Evolutionary conservation across 1,284 basidiomycete species (phyloP), one percentile per base, ranked within the genome.

Genomic region (Cutaneotrichosporon dermatis): DNA sequence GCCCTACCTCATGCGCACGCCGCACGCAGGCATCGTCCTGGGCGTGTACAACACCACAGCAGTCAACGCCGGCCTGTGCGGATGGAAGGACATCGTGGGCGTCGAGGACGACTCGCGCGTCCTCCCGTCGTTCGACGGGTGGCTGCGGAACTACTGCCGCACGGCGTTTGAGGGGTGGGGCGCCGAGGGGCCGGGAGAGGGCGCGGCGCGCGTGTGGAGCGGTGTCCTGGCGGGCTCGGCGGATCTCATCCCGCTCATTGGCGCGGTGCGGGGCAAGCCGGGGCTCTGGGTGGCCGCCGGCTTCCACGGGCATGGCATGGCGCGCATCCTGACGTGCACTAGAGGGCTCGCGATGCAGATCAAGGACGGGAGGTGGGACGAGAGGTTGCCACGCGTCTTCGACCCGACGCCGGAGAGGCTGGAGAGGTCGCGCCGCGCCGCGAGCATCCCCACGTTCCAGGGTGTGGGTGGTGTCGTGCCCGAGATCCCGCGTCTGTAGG

Each of bases 191-290:
- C 50, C 60, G 1, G 67, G 67, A 6, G 71, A 70, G 54, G 71
- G 71, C 1, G 51, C 60, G 2, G 58, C 60, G 1, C 48, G 65
- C 12, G 49, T 66, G 8, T 72, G 71, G 71, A 59, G 61, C 2
- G 70, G 66, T 46, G 41, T 71, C 54, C 61, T 67, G 50, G 66
- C 62, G 13, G 64, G 62, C 36, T 65, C 67, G 1, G 60, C 63
- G 8, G 65, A 72, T 57, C 58, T 57, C n/a, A 50, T 68, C 11
- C 70, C 69, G 15, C 59, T 72, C 36, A 59, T 70, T 11, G 69
- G 69, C 2, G 43, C 36, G 0, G 55, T 72, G 1, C 66, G 66
- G 6, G 62, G 60, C n/a, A 54, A 64, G 25, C 36, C 43, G 0
- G 66, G 66, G 0, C 58, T 70, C 10, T 70, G 58, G 51, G 59